A percentile compares a stretch with the other conserved stretches of the same genome.
Evolutionary conservation across 169 alveolate genomes (phyloP).

Genomic region (Prorocentrum cordatum): DNA sequence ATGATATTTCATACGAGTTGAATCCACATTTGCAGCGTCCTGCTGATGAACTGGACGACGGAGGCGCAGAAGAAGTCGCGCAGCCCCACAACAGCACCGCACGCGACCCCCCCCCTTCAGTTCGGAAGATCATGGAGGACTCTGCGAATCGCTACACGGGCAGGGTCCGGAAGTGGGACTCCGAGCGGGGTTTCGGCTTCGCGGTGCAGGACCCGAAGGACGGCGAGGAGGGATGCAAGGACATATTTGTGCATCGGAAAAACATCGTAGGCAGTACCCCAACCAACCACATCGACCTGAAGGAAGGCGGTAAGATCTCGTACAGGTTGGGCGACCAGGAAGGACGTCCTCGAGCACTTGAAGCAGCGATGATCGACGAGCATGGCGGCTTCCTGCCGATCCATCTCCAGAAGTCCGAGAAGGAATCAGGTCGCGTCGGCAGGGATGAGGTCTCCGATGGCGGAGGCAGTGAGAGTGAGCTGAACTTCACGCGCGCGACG

Average conservation of each 20-base stretch:
- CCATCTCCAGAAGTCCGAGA: not conserved
- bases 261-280: constrained; percentile 47
- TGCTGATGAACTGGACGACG: no score
- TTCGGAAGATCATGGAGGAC: no score
- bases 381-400: not conserved
- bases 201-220: not conserved
- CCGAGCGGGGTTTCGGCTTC: constrained; percentile 66
- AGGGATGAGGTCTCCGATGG: no score
- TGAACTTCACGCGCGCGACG: no score
- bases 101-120: no score
- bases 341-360: constrained; percentile 36
- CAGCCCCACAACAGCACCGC: no score
- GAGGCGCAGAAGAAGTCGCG: no score
- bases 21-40: no score
- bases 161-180: not conserved
- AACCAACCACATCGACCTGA: not conserved
- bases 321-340: not conserved
- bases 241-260: constrained; percentile 47
- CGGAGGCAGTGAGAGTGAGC: no score
- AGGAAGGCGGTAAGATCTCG: not conserved
- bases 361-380: constrained; percentile 49
- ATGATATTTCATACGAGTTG: no score
- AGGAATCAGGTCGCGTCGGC: no score
- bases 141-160: no score
- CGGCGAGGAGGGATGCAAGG: not conserved